Base-by-base conservation (phyloP, 257 asterid species). In the Lithospermum erythrorhizon region DNA sequence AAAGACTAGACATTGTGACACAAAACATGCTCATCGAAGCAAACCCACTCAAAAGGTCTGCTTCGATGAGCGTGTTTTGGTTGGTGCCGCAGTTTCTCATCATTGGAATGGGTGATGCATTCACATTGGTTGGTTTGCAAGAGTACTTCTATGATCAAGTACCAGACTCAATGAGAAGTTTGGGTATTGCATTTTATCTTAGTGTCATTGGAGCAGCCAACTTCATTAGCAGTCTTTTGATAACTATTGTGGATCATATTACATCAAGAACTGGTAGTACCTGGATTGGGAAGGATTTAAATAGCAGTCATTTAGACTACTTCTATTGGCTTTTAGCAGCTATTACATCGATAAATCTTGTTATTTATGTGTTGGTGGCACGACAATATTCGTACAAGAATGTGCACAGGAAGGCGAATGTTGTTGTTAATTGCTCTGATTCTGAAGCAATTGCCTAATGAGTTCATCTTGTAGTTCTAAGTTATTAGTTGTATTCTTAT, bases 51-150 rank as follows among this genome's bases (percentile, higher is more conserved):
- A 29, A 62, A 20, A 81, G 82, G 0, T 76, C 88, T 6, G 19
- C n/a, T 27, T 76, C 91, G 13, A 86, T 89, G 94, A 89, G 88
- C n/a, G 89, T 89, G 18, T 84, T 86, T 41, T 93, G 99, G 99
- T 71, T 93, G 27, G 86, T 83, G 0, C 99, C 99, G 0, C 97
- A 93, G 51, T 93, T 86, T 63, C 23, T 89, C 3, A 79, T 83
- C 16, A 72, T 89, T 18, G 95, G 95, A 2, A 61, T 82, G 0
- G 96, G 78, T 0, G 96, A 93, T 27, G 95, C 85, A 1, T 93
- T 89, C 56, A 63, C 91, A 0, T 68, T 93, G 0, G 99, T 93
- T 20, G 99, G 99, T 0, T 48, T 93, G 64, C 99, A 93, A 58
- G 94, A 84, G 74, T 87, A 75, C 61, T 89, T 84, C 59, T 90